Evolutionary conservation across 306 rosid genomes (phyloP).

Genomic region (Prunus kanzakura): DNA sequence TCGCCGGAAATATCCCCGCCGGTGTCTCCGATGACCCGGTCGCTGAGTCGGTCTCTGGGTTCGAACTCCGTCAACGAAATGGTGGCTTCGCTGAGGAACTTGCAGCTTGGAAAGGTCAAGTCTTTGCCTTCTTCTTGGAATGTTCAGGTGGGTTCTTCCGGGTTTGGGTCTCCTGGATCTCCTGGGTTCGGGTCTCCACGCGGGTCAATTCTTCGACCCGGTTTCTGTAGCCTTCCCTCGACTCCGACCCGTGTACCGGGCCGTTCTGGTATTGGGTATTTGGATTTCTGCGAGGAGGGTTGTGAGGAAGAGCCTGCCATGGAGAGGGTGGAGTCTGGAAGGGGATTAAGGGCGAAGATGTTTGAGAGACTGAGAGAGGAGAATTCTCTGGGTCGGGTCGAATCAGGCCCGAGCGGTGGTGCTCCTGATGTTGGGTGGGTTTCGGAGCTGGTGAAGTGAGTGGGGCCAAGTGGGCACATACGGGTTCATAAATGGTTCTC

Average conservation of each 20-base stretch:
- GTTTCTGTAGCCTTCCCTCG: conserved; percentile 61
- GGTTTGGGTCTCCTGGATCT: conserved; percentile 42
- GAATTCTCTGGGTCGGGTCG: conserved; percentile 52
- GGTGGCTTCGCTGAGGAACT: conserved; percentile 61
- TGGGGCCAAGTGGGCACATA: background rate
- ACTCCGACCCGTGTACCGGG: conserved; percentile 64
- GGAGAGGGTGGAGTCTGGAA: conserved; percentile 95
- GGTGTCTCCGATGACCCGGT: conserved; percentile 54
- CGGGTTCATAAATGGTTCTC: background rate
- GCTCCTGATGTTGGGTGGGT: conserved; percentile 87
- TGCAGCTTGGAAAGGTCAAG: conserved; percentile 70
- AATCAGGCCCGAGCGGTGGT: conserved; percentile 12
- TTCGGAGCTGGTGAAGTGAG: conserved; percentile 66
- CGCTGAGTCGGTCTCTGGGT: conserved; percentile 56
- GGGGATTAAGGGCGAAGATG: conserved; percentile 72
- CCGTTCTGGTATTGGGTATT: conserved; percentile 36
- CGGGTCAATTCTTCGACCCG: conserved; percentile 68
- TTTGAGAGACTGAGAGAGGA: conserved; percentile 78
- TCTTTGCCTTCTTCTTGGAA: conserved; percentile 54
- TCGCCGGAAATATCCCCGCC: conserved; percentile 81
- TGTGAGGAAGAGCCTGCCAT: conserved; percentile 74
- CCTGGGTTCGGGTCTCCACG: conserved; percentile 61
- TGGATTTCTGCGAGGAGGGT: conserved; percentile 48
- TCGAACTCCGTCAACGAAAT: conserved; percentile 52
- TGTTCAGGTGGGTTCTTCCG: conserved; percentile 49